These are phyloP conservation scores for Cyberlindnera euphorbiiphila DNA, from an alignment of 805 yeast genomes.

Conservation along the genomic window DNA sequence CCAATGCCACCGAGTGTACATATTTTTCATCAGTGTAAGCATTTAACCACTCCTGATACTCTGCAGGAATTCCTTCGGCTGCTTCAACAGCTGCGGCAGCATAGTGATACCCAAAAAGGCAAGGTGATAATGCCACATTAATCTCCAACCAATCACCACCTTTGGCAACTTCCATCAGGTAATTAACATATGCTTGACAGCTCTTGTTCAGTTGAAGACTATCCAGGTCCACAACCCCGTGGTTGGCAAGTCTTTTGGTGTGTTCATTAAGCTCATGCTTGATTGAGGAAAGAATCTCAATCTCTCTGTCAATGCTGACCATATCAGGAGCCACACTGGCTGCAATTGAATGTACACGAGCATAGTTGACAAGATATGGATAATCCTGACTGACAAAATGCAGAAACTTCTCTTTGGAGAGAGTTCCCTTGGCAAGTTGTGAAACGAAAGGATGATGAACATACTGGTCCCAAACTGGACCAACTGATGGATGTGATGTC, in stretches of 20 bases:
- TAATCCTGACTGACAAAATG: conserved; percentile 58
- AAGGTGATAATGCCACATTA: conserved; percentile 68
- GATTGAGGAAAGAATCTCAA: conserved; percentile 47
- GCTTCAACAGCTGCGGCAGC: conserved; percentile 42
- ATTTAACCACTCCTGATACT: conserved; percentile 50
- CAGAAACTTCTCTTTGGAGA: conserved; percentile 48
- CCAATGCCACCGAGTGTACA: conserved; percentile 46
- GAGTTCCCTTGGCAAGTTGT: conserved; percentile 46
- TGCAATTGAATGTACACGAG: conserved; percentile 60
- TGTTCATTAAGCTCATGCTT: conserved; percentile 56
- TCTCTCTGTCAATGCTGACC: conserved; percentile 46
- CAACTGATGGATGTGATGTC: conserved; percentile 51
- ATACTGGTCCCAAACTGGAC: conserved; percentile 54
- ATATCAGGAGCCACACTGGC: conserved; percentile 57
- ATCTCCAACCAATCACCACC: conserved; percentile 59
- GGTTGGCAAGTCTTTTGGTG: conserved; percentile 42
- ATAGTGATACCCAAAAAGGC: conserved; percentile 58
- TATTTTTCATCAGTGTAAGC: conserved; percentile 62
- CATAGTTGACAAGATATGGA: conserved; percentile 64
- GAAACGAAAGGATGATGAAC: conserved; percentile 59
- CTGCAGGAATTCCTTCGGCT: conserved; percentile 28
- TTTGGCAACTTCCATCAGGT: conserved; percentile 49
- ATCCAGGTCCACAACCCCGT: conserved; percentile 39
- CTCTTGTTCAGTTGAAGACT: conserved; percentile 50
- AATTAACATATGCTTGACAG: conserved; percentile 57